phyloP scores from a whole-genome alignment of 768 basidiomycete species.

The Tulasnella sp. region DNA sequence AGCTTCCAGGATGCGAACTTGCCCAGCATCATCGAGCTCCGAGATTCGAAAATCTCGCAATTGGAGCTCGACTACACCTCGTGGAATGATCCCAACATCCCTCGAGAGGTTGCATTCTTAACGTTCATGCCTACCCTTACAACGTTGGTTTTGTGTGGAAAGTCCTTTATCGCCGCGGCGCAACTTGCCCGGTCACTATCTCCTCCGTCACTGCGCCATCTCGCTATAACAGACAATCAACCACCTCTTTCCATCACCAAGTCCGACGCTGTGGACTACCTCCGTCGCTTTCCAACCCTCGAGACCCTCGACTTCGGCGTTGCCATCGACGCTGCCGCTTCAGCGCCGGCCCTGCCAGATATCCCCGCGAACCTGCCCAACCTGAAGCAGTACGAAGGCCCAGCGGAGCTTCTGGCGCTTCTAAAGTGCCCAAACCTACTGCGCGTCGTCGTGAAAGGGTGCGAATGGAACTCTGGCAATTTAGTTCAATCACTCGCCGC shows the following conservation, averaged over 20 bases:
- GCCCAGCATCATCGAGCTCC: background rate
- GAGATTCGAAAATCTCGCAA: background rate
- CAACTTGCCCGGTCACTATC: background rate
- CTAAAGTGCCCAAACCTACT: background rate
- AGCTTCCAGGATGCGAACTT: background rate
- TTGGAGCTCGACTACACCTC: background rate
- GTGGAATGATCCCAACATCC: background rate
- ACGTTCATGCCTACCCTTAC: background rate
- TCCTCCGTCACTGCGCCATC: background rate
- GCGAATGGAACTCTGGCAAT: background rate
- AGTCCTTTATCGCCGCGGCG: background rate
- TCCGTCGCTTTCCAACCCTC: background rate
- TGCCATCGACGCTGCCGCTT: background rate
- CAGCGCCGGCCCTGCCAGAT: background rate
- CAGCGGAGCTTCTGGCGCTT: background rate
- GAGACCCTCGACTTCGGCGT: background rate
- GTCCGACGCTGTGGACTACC: background rate
- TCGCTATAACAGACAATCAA: background rate
- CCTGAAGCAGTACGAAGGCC: background rate
- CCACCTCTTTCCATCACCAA: background rate
- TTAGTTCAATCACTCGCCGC: background rate
- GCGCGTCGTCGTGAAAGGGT: background rate
- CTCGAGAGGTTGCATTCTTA: background rate
- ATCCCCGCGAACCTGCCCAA: background rate
- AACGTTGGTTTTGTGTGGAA: background rate